A percentile compares a stretch with the other conserved stretches of the same genome.
These are phyloP conservation scores for Tylopilus rubrobrunneus DNA, from an alignment of 768 basidiomycete species.

Conservation along the genomic window DNA sequence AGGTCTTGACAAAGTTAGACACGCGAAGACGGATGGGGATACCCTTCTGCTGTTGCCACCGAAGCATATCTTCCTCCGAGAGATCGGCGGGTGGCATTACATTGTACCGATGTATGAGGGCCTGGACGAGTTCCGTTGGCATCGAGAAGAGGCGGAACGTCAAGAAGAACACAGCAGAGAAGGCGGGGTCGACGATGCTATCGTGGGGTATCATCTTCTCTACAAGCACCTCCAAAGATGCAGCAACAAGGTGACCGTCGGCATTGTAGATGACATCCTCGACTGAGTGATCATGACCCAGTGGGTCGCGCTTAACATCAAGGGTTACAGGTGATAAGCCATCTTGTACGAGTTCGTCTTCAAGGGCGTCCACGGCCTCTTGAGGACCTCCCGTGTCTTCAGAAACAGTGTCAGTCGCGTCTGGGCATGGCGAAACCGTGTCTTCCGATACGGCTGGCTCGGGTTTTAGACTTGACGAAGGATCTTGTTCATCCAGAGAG, in stretches of 20 bases:
- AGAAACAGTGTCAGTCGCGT: conserved; percentile 45
- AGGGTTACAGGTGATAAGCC: conserved; percentile 48
- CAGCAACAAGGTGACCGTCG: conserved; percentile 88
- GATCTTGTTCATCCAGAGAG: conserved; percentile 43
- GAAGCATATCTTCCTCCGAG: conserved; percentile 53
- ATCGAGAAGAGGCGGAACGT: conserved; percentile 92
- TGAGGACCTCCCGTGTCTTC: conserved; percentile 45
- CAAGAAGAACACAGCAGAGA: conserved; percentile 88
- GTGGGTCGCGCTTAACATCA: conserved; percentile 35
- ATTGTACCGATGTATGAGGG: conserved; percentile 81
- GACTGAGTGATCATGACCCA: conserved; percentile 72
- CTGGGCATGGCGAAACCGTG: conserved; percentile 25
- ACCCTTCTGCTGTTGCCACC: conserved; percentile 87
- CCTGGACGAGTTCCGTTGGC: conserved; percentile 69
- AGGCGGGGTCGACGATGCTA: conserved; percentile 81
- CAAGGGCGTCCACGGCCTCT: conserved; percentile 34
- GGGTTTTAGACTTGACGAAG: conserved; percentile 28
- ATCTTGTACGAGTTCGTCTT: conserved; percentile 54
- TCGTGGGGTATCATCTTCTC: conserved; percentile 98
- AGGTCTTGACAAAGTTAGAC: conserved; percentile 89
- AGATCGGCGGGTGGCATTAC: conserved; percentile 59
- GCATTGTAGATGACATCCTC: conserved; percentile 88
- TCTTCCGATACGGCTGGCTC: conserved; percentile 25
- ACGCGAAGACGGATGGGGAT: conserved; percentile 88
- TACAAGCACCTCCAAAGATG: conserved; percentile 84